phyloP scores from a whole-genome alignment of 257 asterid genomes.

The Nicotiana otophora region DNA sequence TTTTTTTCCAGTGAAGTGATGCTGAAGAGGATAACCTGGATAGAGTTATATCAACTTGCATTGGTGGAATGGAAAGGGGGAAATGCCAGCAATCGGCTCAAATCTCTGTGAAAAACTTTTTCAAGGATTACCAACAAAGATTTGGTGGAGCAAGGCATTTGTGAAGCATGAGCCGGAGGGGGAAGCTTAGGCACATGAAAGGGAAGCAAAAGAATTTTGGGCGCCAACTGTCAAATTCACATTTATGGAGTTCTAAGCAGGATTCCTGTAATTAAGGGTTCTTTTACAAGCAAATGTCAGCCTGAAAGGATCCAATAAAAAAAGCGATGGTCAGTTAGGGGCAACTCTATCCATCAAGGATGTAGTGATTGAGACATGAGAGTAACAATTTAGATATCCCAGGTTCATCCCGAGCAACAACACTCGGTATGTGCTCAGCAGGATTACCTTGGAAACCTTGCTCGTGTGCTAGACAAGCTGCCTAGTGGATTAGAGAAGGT shows the following conservation, averaged over 20 bases:
- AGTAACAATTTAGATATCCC: not conserved
- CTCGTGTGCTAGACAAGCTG: not conserved
- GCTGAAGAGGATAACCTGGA: not conserved
- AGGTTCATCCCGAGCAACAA: not conserved
- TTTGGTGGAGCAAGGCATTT: not conserved
- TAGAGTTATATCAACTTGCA: not conserved
- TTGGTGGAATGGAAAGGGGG: not conserved
- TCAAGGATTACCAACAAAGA: not conserved
- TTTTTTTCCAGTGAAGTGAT: not conserved
- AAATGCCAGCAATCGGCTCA: not conserved
- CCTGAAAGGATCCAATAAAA: not conserved
- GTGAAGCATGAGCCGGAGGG: not conserved
- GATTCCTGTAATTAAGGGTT: not conserved
- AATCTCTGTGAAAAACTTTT: not conserved
- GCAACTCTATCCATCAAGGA: not conserved
- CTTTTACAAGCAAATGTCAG: not conserved
- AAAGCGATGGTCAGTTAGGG: not conserved
- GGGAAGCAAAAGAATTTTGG: not conserved
- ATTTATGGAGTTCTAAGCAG: not conserved
- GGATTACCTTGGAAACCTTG: not conserved
- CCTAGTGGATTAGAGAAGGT: not conserved
- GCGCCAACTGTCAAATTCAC: not conserved
- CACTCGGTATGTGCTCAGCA: not conserved
- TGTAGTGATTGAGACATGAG: not conserved
- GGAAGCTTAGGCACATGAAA: not conserved